Percentiles rank a stretch among this genome's conserved stretches.
Evolutionary conservation across 768 basidiomycete genomes (phyloP).

Genomic region (Russula brevipes): DNA sequence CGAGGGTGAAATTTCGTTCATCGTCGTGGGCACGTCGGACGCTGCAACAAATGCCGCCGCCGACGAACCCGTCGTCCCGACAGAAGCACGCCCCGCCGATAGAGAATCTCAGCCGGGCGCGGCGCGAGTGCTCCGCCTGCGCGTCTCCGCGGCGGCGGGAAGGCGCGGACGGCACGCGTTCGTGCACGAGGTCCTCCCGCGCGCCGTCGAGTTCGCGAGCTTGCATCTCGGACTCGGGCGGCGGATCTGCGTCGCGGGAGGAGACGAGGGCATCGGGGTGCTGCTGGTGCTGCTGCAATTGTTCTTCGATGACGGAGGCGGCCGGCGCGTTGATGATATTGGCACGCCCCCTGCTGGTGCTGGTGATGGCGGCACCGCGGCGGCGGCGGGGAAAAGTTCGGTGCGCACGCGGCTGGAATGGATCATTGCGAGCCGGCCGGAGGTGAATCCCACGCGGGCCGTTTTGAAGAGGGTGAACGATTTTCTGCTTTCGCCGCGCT

Average conservation of each 20-base stretch:
- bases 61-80: neutral
- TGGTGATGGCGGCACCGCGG: neutral
- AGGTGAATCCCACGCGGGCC: slow-evolving; percentile 77
- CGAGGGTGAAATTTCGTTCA: slow-evolving; percentile 27
- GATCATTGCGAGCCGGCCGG: slow-evolving; percentile 71
- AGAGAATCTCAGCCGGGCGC: neutral
- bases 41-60: neutral
- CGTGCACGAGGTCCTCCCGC: slow-evolving; percentile 46
- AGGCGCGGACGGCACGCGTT: slow-evolving; percentile 53
- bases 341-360: too few relatives aligned
- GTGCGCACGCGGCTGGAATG: slow-evolving; percentile 77
- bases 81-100: neutral
- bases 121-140: slow-evolving; percentile 27
- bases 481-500: slow-evolving; percentile 48
- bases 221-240: slow-evolving; percentile 35
- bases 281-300: slow-evolving; percentile 51
- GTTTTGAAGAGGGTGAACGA: slow-evolving; percentile 79
- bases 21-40: slow-evolving; percentile 29
- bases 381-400: slow-evolving; percentile 46
- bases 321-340: neutral
- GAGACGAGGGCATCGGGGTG: slow-evolving; percentile 60
- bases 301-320: slow-evolving; percentile 55
- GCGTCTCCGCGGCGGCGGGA: slow-evolving; percentile 32
- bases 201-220: slow-evolving; percentile 43
- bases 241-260: slow-evolving; percentile 52